Evolutionary conservation across 2,329 filamentous ascomycete genomes (phyloP), one percentile per base, ranked within the genome.

Genomic region (Pseudocercospora eumusae): DNA sequence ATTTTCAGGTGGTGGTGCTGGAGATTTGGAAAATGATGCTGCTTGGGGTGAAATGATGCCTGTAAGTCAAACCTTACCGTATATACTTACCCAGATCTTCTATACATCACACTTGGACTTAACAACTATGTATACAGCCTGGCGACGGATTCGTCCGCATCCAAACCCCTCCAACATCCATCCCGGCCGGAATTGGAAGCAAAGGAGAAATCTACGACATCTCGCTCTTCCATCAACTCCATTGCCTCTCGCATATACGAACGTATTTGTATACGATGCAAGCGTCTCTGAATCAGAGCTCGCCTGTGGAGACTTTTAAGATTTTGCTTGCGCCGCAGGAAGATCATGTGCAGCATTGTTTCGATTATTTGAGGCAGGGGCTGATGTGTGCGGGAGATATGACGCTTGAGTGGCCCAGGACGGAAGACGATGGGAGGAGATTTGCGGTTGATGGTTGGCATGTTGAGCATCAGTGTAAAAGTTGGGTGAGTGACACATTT

Each of bases 241-340:
- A 76, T 60, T 76, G 75, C 56, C 68, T 76, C 1, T 55, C 60
- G 15, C 69, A 73, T 47, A 69, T 76, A 31, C 69, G 74, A 3
- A 70, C 64, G 10, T 92, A 90, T 70, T 95, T 84, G 75, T 95
- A 97, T 13, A 99, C 93, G 50, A 98, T 91, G 70, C 99, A 98
- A 0, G 93, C 93, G 75, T 98, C 95, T 6, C 18, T 60, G 10
- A 64, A 68, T 9, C 60, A 58, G 25, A 68, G 66, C 42, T 64
- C 66, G 28, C 52, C 65, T 8, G 44, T 60, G 20, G 59, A 67
- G 18, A 56, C 68, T 5, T 68, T 62, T 11, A 64, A 69, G 4
- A 40, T 66, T 2, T 45, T 72, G 45, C 59, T 73, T 18, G 59
- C 55, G 33, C 64, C 66, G 0, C 64, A 69, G 28, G 67, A 69